Base-by-base conservation (phyloP, 306 rosid genomes). In the Corylus americana region DNA sequence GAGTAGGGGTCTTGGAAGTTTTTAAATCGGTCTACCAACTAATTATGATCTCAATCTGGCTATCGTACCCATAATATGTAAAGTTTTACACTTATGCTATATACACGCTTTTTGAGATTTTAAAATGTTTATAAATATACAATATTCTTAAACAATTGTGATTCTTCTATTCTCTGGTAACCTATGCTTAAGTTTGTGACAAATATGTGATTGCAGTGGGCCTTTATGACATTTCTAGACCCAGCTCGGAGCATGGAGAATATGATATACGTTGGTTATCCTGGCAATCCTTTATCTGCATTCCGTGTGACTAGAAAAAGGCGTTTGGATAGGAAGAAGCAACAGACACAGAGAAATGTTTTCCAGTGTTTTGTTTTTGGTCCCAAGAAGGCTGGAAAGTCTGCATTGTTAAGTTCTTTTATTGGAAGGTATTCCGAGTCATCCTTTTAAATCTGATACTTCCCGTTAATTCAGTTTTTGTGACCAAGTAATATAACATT, bases 311-410 rank as follows among this genome's bases (percentile, higher is more conserved):
- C 99, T 73, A 88, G 94, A 86, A 91, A 67, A 92, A 82, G 94
- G 29, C 94, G 93, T 53, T 45, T 78, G 76, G 99, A 96, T 85
- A 93, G 97, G 74, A 96, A 93, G 87, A 93, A 88, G 84, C 97
- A 96, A 69, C 92, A 58, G 47, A 87, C 92, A 17, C 97, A 96
- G 9, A 86, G 99, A 85, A 90, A 82, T 74, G 97, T 91, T 72
- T 83, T 90, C 85, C 99, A 93, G 70, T 96, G 98, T 90, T 91
- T 90, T 74, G 97, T 96, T 66, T 96, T 96, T 77, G 99, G 99
- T 81, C 94, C 99, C 73, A 90, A 88, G 87, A 89, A 87, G 81
- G 88, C 99, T 9, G 99, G 99, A 70, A 96, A 96, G 73, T 96
- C 99, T 80, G 89, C 94, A 48, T 79, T 96, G 47, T 82, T 96